These are phyloP conservation scores for Acacia pycnantha DNA, from an alignment of 331 rosid species.

Conservation along the genomic window DNA sequence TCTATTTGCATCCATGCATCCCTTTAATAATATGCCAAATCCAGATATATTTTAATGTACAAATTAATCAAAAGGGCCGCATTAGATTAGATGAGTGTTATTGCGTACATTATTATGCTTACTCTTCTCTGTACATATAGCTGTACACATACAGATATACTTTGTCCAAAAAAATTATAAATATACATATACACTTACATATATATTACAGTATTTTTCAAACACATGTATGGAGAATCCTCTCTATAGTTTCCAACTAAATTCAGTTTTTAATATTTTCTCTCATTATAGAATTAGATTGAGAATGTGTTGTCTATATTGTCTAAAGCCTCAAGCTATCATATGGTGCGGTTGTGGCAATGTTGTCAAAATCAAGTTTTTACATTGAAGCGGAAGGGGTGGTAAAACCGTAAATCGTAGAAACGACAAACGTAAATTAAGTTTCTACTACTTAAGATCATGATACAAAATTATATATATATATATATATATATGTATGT, in stretches of 20 bases:
- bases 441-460: no score
- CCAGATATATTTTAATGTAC: background rate
- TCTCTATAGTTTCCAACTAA: background rate
- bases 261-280: background rate
- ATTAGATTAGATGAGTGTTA: background rate
- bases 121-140: background rate
- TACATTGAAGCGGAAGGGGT: no score
- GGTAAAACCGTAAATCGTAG: no score
- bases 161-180: no score
- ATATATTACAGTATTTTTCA: background rate
- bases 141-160: no score
- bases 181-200: no score
- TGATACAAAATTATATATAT: no score
- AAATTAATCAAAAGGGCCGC: constrained; percentile 8
- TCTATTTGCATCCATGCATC: background rate
- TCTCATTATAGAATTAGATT: background rate
- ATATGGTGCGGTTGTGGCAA: background rate
- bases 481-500: no score
- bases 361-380: no score
- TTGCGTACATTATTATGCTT: constrained; percentile 17
- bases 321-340: background rate
- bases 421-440: no score
- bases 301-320: background rate
- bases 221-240: background rate
- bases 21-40: background rate